phyloP scores from a whole-genome alignment of 2,329 filamentous ascomycete genomes.

The Lasiodiplodia gonubiensis region DNA sequence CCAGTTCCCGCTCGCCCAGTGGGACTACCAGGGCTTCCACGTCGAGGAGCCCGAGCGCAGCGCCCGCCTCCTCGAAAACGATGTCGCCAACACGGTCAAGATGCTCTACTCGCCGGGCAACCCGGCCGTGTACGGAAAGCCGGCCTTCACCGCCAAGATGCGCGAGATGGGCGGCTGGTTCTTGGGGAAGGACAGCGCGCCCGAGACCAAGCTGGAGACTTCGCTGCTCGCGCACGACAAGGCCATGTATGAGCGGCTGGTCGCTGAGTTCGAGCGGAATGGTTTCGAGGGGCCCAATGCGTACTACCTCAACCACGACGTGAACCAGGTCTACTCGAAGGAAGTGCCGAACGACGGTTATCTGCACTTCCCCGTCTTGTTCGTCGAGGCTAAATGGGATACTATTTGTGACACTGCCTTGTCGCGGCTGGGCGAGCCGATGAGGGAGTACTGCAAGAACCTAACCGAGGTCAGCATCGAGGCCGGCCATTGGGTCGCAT shows the following conservation, averaged over 20 bases:
- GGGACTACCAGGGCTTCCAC: conserved; percentile 44
- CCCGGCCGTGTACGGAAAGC: conserved; percentile 37
- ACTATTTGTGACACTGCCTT: conserved; percentile 44
- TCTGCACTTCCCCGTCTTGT: conserved; percentile 46
- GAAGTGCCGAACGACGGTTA: conserved; percentile 44
- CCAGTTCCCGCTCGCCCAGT: conserved; percentile 48
- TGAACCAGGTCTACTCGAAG: conserved; percentile 50
- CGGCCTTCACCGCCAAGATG: conserved; percentile 32
- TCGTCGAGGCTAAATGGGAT: conserved; percentile 50
- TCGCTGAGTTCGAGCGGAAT: conserved; percentile 47
- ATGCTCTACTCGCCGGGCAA: conserved; percentile 36
- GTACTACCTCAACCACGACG: conserved; percentile 53
- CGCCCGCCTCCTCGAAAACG: conserved; percentile 34
- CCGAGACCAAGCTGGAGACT: conserved; percentile 40
- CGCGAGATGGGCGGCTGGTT: conserved; percentile 42
- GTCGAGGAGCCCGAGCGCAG: conserved; percentile 34
- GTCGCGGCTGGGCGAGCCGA: conserved; percentile 38
- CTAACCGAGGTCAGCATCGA: conserved; percentile 55
- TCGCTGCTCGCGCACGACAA: conserved; percentile 37
- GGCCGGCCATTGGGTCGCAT: conserved; percentile 37
- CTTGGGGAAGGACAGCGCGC: conserved; percentile 37
- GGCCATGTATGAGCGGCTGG: conserved; percentile 37
- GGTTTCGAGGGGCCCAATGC: conserved; percentile 49
- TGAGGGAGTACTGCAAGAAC: conserved; percentile 32
- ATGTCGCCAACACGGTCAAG: conserved; percentile 37